phyloP scores from a whole-genome alignment of 2,329 filamentous ascomycete genomes.

The Cytospora piceae region DNA sequence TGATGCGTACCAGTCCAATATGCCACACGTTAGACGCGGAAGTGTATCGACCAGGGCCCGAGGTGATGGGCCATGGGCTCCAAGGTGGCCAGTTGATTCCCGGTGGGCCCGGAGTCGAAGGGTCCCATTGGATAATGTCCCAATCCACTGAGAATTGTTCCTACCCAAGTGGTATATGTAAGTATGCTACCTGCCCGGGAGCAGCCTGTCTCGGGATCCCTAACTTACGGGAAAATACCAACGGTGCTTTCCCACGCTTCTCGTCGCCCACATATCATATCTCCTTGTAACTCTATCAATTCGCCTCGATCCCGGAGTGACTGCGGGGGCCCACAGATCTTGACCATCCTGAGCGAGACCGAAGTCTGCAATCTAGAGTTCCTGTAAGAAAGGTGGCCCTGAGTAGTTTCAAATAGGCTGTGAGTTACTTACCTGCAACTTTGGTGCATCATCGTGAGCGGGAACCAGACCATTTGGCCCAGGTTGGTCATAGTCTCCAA shows the following conservation, averaged over 20 bases:
- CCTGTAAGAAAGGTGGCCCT: not conserved
- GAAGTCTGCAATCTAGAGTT: constrained; percentile 7
- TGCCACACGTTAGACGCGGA: constrained; percentile 19
- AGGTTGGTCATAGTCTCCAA: not conserved
- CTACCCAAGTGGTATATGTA: not conserved
- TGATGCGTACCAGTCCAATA: constrained; percentile 12
- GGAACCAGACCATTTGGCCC: not conserved
- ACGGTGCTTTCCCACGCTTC: not conserved
- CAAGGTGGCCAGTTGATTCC: not conserved
- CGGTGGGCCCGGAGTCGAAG: not conserved
- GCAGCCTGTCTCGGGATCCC: not conserved
- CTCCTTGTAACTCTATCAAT: too few relatives aligned
- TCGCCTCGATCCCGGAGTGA: too few relatives aligned
- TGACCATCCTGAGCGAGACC: not conserved
- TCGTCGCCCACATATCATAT: not conserved
- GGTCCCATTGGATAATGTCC: not conserved
- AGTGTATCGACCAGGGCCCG: constrained; percentile 7
- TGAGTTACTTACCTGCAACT: not conserved
- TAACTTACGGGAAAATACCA: not conserved
- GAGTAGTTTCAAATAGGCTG: not conserved
- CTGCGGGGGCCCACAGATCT: not conserved
- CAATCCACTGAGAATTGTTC: constrained; percentile 16
- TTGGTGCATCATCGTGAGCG: not conserved
- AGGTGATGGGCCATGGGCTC: not conserved
- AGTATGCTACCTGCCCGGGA: too few relatives aligned